Evolutionary conservation across 768 basidiomycete genomes (phyloP), one percentile per base, ranked within the genome.

Genomic region (Arthromyces matolae): DNA sequence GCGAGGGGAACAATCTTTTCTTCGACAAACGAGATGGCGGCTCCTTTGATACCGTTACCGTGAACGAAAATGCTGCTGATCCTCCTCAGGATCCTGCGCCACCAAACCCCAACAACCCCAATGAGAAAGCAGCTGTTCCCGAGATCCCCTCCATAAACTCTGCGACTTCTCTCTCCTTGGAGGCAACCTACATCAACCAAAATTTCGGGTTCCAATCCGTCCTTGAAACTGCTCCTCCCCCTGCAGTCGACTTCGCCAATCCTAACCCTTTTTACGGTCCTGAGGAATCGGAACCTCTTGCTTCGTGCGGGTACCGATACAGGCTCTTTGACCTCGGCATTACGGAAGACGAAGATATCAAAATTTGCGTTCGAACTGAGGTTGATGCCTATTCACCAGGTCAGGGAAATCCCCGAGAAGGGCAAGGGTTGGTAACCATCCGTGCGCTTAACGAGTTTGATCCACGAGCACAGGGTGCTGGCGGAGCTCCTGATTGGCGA

Each of bases 171-270:
- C 76, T 99, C 22, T 94, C 95, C 0, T 78, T 98, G 27, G 96
- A 99, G 68, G 96, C 96, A 5, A 98, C 94, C 22, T 98, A 94
- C 70, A 92, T 99, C 75, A 98, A 98, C 73, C 92, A 95, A 64
- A 97, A 97, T 69, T 99, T 97, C 60, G 85, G 88, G 20, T 96
- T 95, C 79, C 96, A 99, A 68, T 86, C 90, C 35, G 95, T 94
- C 35, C 76, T 80, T 45, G 92, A 95, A 65, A 78, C 66, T 24
- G 59, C 75, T 2, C 78, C 79, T 5, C 80, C 82, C 1, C 71
- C 78, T 23, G 72, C 86, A 6, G 73, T 88, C 33, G 84, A 92
- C 51, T 81, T 97, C 59, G 75, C 80, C 12, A 79, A 92, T 57
- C 83, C 95, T 2, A 99, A 99, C 66, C 96, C 96, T 5, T 99